Evolutionary conservation across 2,329 filamentous ascomycete species (phyloP).

Genomic region (Zopfia rhizophila): DNA sequence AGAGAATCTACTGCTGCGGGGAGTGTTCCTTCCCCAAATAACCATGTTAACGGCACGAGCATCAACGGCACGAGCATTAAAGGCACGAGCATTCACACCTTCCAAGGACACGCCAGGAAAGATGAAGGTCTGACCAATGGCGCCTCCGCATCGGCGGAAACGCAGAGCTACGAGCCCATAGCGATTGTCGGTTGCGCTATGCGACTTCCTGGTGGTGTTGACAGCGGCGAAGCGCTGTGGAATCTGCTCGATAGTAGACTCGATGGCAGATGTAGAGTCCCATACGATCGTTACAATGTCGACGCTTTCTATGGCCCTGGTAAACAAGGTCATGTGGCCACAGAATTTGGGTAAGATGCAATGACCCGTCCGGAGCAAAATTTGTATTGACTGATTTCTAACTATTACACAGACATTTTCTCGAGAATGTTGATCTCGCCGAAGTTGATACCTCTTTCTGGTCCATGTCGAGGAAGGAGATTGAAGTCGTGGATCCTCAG

Average conservation of each 20-base stretch:
- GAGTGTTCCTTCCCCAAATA: too few relatives aligned
- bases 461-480: constrained; percentile 38
- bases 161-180: too few relatives aligned
- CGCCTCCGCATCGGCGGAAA: too few relatives aligned
- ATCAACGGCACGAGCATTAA: too few relatives aligned
- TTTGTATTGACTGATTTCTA: too few relatives aligned
- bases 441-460: constrained; percentile 46
- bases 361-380: constrained; percentile 16
- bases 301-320: constrained; percentile 7
- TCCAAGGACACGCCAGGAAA: too few relatives aligned
- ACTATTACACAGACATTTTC: constrained; percentile 34
- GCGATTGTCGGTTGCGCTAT: constrained; percentile 38
- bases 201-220: constrained; percentile 31
- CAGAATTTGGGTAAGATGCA: constrained; percentile 28
- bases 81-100: too few relatives aligned
- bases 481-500: constrained; percentile 43
- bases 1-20: too few relatives aligned
- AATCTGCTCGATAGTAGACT: constrained; percentile 31
- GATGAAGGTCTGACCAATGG: too few relatives aligned
- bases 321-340: constrained; percentile 20
- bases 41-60: too few relatives aligned
- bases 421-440: constrained; percentile 27
- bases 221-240: constrained; percentile 38
- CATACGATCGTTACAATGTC: constrained; percentile 33
- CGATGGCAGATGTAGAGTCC: constrained; percentile 1